Conservation (phyloP, 2,329 filamentous ascomycete species). For the Myriosclerotinia scirpicola region DNA sequence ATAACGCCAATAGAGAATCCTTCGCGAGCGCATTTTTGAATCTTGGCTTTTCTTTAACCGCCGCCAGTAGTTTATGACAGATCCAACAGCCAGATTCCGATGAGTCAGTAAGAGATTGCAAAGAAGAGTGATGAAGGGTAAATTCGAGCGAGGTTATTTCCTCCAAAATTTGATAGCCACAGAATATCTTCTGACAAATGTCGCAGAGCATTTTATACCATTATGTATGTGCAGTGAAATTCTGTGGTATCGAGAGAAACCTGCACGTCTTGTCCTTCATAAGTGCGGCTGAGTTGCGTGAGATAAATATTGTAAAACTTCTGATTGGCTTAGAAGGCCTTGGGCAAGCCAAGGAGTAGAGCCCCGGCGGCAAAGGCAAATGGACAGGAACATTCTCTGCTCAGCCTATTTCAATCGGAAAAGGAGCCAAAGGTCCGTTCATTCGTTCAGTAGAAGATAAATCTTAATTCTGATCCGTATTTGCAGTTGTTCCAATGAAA, state of each 20-base stretch:
- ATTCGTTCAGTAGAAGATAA: no score
- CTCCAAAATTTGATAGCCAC: neutral
- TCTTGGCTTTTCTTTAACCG: rapidly evolving
- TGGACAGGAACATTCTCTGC: no score
- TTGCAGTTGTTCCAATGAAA: no score
- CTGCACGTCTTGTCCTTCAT: neutral
- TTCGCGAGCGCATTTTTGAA: no score
- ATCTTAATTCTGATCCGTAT: no score
- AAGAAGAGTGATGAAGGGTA: neutral
- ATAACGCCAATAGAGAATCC: neutral
- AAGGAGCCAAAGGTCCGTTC: no score
- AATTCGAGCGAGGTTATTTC: rapidly evolving
- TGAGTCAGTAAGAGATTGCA: neutral
- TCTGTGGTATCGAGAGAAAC: neutral
- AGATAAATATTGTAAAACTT: neutral
- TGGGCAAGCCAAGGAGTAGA: neutral
- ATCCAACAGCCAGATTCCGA: constrained; percentile 12
- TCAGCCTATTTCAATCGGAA: no score
- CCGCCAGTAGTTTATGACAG: neutral
- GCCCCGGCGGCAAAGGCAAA: neutral
- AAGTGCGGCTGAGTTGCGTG: neutral
- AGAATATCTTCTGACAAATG: neutral
- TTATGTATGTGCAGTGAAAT: neutral
- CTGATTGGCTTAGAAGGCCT: neutral
- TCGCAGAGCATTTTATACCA: neutral